A percentile compares a stretch with the other conserved stretches of the same genome.
Evolutionary conservation across 2,329 filamentous ascomycete species (phyloP).

Genomic region (Epichloe typhina): DNA sequence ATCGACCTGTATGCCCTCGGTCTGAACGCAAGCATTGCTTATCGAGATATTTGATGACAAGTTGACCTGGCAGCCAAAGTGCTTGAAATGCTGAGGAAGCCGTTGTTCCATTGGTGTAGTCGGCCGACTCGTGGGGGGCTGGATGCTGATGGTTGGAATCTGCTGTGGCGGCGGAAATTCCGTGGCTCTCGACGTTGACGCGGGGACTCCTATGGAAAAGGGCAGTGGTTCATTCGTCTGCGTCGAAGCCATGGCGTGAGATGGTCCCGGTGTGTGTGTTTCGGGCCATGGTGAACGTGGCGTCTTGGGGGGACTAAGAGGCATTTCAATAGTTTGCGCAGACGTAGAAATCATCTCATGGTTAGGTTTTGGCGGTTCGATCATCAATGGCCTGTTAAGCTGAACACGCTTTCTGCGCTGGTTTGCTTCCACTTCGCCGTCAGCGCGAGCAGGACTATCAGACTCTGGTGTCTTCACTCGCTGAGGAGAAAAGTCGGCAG

Average conservation of each 20-base stretch:
- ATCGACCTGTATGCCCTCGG: slow-evolving; percentile 80
- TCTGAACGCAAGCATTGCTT: slow-evolving; percentile 49
- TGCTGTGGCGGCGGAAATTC: slow-evolving; percentile 29
- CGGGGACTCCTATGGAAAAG: slow-evolving; percentile 9
- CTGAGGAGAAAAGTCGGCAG: slow-evolving; percentile 23
- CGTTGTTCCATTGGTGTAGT: slow-evolving; percentile 60
- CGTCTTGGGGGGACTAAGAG: slow-evolving; percentile 54
- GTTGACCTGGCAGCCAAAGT: slow-evolving; percentile 68
- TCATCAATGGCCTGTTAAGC: slow-evolving; percentile 33
- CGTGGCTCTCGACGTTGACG: slow-evolving; percentile 11
- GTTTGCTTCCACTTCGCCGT: slow-evolving; percentile 57
- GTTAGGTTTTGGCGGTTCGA: slow-evolving; percentile 29
- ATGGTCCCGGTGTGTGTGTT: slow-evolving; percentile 26
- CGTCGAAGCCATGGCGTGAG: slow-evolving; percentile 37
- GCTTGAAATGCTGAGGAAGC: slow-evolving; percentile 71
- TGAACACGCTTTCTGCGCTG: slow-evolving; percentile 58
- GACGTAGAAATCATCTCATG: slow-evolving; percentile 45
- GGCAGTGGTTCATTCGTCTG: slow-evolving; percentile 37
- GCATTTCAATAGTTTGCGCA: slow-evolving; percentile 12
- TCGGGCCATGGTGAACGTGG: slow-evolving; percentile 38
- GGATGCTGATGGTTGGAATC: slow-evolving; percentile 81
- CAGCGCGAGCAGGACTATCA: slow-evolving; percentile 30
- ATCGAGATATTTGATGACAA: slow-evolving; percentile 14
- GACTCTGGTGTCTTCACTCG: slow-evolving; percentile 27
- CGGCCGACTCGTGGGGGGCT: slow-evolving; percentile 83